These are phyloP conservation scores for Colletotrichum caudatum DNA, from an alignment of 2,329 filamentous ascomycete genomes.

Conservation along the genomic window DNA sequence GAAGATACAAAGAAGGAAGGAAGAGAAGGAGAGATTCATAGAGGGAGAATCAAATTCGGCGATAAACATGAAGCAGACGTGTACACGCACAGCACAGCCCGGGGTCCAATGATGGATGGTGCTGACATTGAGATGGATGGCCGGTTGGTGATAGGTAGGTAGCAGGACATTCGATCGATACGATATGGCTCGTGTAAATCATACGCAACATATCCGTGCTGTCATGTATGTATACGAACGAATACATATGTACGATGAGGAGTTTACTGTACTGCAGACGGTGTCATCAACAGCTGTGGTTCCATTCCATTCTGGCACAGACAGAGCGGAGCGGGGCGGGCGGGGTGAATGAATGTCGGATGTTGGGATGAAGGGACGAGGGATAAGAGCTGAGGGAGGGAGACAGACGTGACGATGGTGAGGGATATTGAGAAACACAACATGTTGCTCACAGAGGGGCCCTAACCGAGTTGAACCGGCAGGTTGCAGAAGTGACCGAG, in stretches of 20 bases:
- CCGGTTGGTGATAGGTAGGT: background rate
- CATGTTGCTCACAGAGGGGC: background rate
- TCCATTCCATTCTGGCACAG: constrained; percentile 32
- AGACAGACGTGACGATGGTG: constrained; percentile 25
- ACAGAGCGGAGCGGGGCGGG: constrained; percentile 34
- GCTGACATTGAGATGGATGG: constrained; percentile 10
- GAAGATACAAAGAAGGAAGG: background rate
- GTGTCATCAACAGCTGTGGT: constrained; percentile 23
- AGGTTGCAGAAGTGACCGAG: background rate
- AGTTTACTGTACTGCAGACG: background rate
- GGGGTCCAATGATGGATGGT: constrained; percentile 7
- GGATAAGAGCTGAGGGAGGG: constrained; percentile 5
- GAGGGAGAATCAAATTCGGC: background rate
- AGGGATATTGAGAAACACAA: constrained; percentile 27
- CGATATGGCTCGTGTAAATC: constrained; percentile 6
- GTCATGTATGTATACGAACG: background rate
- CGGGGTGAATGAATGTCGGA: background rate
- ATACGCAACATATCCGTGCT: background rate
- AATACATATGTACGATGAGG: background rate
- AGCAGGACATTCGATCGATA: background rate
- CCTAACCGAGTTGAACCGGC: constrained; percentile 8
- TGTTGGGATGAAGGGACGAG: constrained; percentile 23
- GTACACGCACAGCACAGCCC: constrained; percentile 11
- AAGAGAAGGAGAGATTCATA: background rate
- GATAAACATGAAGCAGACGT: background rate